Percentiles rank a stretch among this genome's conserved stretches.
Conservation (phyloP, 768 basidiomycete genomes). For the Candolleomyces aberdarensis region DNA sequence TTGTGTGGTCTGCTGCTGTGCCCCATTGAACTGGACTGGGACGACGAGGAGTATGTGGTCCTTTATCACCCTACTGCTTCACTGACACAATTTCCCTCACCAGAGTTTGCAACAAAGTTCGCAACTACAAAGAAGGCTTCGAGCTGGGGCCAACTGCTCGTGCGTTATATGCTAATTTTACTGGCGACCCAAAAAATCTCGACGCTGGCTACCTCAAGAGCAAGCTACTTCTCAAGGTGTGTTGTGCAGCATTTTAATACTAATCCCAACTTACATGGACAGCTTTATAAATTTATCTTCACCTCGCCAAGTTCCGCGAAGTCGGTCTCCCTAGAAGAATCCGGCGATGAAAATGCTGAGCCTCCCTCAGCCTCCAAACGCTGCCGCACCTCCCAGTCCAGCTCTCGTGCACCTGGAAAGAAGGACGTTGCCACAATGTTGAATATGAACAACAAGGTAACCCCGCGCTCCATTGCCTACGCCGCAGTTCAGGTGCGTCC, state of each 20-base stretch:
- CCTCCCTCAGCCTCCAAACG: slow-evolving; percentile 5
- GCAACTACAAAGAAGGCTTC: slow-evolving; percentile 6
- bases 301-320: slow-evolving; percentile 16
- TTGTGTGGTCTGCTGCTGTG: slow-evolving; percentile 24
- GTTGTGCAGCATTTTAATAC: not conserved
- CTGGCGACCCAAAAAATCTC: slow-evolving; percentile 8
- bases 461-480: slow-evolving; percentile 26
- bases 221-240: slow-evolving; percentile 20
- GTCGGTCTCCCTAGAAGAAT: slow-evolving; percentile 5
- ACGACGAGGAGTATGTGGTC: slow-evolving; percentile 15
- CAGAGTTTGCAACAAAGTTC: slow-evolving; percentile 17
- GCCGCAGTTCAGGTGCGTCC: slow-evolving; percentile 23
- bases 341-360: slow-evolving; percentile 6
- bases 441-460: slow-evolving; percentile 18
- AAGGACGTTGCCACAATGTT: slow-evolving; percentile 12
- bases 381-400: not conserved
- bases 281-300: slow-evolving; percentile 17
- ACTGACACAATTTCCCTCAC: not conserved
- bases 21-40: slow-evolving; percentile 24
- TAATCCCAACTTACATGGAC: not conserved
- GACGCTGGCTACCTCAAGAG: slow-evolving; percentile 19
- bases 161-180: slow-evolving; percentile 13
- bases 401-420: not conserved
- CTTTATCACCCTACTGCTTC: not conserved
- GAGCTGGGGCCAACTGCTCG: slow-evolving; percentile 12